Base-by-base conservation (phyloP, 768 basidiomycete genomes). In the Sporobolomyces phaffii region DNA sequence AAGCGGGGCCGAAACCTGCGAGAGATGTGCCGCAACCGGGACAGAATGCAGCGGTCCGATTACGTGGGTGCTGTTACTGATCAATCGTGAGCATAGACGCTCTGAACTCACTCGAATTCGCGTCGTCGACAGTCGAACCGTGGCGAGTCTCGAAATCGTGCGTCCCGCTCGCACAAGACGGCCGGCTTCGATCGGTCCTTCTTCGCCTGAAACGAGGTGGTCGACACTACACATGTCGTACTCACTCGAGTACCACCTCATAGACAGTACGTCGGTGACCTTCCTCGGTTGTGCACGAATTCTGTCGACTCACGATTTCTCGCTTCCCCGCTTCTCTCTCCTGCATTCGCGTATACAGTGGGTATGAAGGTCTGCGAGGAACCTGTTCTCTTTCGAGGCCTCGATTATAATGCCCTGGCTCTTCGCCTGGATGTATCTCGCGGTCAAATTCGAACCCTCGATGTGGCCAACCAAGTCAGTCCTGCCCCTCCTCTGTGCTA, bases 181-280 rank as follows among this genome's bases (percentile, higher is more conserved):
- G 18, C 22, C 18, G 17, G 15, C 34, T 9, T 38, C 34, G 47
- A 60, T 48, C 3, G 48, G 47, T 14, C 47, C 59, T 20, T 40
- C 47, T n/a, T 49, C 59, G 7, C 34, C 47, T 13, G 48, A 36
- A 47, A 2, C 59, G 47, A 60, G 47, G 33, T 60, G 47, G 47
- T 38, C 47, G 33, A 60, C 47, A 1, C 33, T 26, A 24, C 47
- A 60, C 59, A 48, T 60, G 44, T 49, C 59, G 5, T 60, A 60
- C 34, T 48, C 59, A 1, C 34, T 60, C 9, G 40, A 33, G 2
- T 50, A 49, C n/a, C 59, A 60, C n/a, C 59, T 60, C 8, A 47
- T 60, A 47, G 59, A 60, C 4, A 49, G 59, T 60, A 34, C 22
- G 59, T 60, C 31, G n/a, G 15, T 31, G 29, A 10, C 26, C 29